phyloP scores from a whole-genome alignment of 2,329 filamentous ascomycete genomes.

The Penicillium sp. region DNA sequence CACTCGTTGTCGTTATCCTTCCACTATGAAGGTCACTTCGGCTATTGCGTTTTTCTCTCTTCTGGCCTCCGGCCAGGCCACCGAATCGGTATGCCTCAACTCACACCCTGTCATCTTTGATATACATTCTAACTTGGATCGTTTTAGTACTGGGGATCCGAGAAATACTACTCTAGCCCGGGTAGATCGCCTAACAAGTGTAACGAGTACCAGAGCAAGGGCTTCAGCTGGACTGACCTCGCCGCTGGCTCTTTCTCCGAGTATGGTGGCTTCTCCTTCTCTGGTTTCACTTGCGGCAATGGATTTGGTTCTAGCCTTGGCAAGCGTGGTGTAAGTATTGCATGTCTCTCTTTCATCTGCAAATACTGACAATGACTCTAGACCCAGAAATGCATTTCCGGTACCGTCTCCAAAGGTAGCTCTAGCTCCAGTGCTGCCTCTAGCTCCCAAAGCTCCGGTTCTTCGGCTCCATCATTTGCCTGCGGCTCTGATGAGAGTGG shows the following conservation, averaged over 20 bases:
- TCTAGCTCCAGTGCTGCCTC: constrained; percentile 16
- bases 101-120: background rate
- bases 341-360: background rate
- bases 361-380: constrained; percentile 30
- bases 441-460: constrained; percentile 26
- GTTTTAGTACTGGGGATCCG: constrained; percentile 50
- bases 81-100: constrained; percentile 44
- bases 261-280: constrained; percentile 73
- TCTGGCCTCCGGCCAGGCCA: constrained; percentile 46
- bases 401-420: constrained; percentile 56
- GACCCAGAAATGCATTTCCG: constrained; percentile 47
- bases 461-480: constrained; percentile 60
- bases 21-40: constrained; percentile 29
- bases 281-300: constrained; percentile 67
- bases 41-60: constrained; percentile 36
- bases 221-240: constrained; percentile 71
- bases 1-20: constrained; percentile 27
- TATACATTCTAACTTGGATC: background rate
- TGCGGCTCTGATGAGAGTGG: constrained; percentile 51
- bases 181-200: constrained; percentile 75
- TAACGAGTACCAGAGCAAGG: constrained; percentile 63
- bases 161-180: constrained; percentile 63
- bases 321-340: constrained; percentile 44
- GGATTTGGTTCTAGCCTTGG: constrained; percentile 41
- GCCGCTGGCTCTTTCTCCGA: constrained; percentile 57